These are phyloP conservation scores for Lanmaoa pseudosensibilis DNA, from an alignment of 768 basidiomycete species.

Conservation along the genomic window DNA sequence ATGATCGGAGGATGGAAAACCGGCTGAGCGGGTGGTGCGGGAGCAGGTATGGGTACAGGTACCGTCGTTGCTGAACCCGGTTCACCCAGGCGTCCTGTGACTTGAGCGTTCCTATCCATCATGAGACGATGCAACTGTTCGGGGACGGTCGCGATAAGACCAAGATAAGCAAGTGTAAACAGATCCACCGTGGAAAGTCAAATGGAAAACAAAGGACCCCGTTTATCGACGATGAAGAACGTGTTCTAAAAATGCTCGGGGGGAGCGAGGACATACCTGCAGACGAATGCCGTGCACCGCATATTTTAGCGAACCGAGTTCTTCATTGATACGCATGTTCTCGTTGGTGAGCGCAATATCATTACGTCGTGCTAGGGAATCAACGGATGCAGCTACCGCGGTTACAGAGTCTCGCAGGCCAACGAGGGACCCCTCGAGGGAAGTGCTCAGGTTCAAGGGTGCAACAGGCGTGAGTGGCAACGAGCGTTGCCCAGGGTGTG, in stretches of 20 bases:
- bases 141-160: constrained; percentile 12
- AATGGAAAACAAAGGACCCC: constrained; percentile 8
- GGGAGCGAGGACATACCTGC: constrained; percentile 53
- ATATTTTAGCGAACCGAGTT: constrained; percentile 66
- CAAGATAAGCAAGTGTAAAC: constrained; percentile 13
- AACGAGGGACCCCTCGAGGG: constrained; percentile 59
- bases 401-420: constrained; percentile 62
- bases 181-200: constrained; percentile 5
- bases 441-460: constrained; percentile 60
- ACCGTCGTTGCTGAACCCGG: constrained; percentile 7
- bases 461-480: constrained; percentile 45
- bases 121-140: constrained; percentile 64
- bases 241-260: background rate
- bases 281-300: constrained; percentile 75
- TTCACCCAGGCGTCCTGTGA: constrained; percentile 46
- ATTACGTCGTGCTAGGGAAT: constrained; percentile 58
- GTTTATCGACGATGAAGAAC: background rate
- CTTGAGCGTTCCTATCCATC: constrained; percentile 70
- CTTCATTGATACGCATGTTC: constrained; percentile 68
- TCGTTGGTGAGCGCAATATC: constrained; percentile 73
- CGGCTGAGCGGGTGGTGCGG: constrained; percentile 21
- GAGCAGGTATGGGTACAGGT: constrained; percentile 25
- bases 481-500: constrained; percentile 25
- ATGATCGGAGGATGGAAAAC: constrained; percentile 32
- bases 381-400: constrained; percentile 57